Evolutionary conservation across 1,284 basidiomycete species (phyloP), one percentile per base, ranked within the genome.

Genomic region (Ustilago vetiveriae): DNA sequence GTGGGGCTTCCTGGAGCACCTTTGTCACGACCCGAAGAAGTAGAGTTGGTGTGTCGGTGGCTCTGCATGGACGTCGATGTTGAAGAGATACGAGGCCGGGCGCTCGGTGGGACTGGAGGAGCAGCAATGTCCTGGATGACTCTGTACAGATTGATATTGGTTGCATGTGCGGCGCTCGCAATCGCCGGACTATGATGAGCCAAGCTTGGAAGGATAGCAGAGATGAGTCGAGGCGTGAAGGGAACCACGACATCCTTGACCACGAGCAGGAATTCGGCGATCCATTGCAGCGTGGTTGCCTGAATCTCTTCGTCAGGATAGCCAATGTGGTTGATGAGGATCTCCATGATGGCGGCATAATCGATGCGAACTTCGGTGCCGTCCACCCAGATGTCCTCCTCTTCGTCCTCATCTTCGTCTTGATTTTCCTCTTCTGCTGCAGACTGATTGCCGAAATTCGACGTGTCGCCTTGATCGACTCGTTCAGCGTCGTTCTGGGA

Each of bases 281-380:
- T 86, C 96, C 96, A 99, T 68, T 88, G 87, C 30, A 98, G 86
- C 24, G 82, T 83, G 8, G 83, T 84, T 1, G 83, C 80, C 45
- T 84, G 83, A 30, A 83, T 83, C 64, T 84, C 84, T 47, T 83
- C 83, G 51, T 84, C 83, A 75, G 92, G 90, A 67, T 87, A 88
- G 45, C 91, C 88, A 24, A 98, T 85, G 78, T 97, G 93, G 67
- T 89, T 87, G n/a, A 98, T 89, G 33, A 99, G 85, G 67, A 96
- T 98, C 76, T 98, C 92, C 53, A 98, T 88, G 55, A 99, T 93
- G 9, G 92, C 89, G 6, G 89, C 88, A 81, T 95, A 93, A 82
- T 98, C 90, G 59, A 99, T 90, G 59, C 87, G 87, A 7, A 98
- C 93, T 2, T 91, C 92, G 84, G 96, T 92, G 3, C 94, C 94